phyloP scores from a whole-genome alignment of 108 stramenopile species.

The Nitzschia palea region DNA sequence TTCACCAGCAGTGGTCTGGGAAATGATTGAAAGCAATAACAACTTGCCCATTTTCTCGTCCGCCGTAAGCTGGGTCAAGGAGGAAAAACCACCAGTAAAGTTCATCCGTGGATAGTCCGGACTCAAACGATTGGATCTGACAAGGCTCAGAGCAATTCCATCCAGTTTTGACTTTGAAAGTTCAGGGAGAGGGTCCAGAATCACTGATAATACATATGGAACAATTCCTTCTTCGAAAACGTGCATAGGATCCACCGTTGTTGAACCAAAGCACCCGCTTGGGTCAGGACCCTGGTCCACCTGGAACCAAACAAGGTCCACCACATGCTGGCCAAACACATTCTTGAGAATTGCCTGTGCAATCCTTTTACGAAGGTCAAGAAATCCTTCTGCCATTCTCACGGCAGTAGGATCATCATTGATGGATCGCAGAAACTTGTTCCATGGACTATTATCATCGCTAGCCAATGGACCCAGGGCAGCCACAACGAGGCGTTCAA shows the following conservation, averaged over 20 bases:
- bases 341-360: neutral
- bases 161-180: neutral
- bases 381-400: neutral
- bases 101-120: neutral
- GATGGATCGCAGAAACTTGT: neutral
- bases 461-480: neutral
- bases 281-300: neutral
- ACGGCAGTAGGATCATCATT: neutral
- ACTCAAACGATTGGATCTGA: neutral
- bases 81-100: neutral
- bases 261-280: neutral
- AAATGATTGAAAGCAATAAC: neutral
- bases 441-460: neutral
- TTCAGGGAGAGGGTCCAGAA: neutral
- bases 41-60: neutral
- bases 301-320: neutral
- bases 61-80: neutral
- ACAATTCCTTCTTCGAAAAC: neutral
- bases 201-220: neutral
- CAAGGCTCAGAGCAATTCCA: neutral
- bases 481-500: neutral
- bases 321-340: neutral
- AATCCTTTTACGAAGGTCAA: neutral
- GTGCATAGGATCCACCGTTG: neutral
- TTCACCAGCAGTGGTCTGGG: neutral